A percentile compares a stretch with the other conserved stretches of the same genome.
Conservation (phyloP, 192 early-diverging fungal species). For the Gryganskiella cystojenkinii region DNA sequence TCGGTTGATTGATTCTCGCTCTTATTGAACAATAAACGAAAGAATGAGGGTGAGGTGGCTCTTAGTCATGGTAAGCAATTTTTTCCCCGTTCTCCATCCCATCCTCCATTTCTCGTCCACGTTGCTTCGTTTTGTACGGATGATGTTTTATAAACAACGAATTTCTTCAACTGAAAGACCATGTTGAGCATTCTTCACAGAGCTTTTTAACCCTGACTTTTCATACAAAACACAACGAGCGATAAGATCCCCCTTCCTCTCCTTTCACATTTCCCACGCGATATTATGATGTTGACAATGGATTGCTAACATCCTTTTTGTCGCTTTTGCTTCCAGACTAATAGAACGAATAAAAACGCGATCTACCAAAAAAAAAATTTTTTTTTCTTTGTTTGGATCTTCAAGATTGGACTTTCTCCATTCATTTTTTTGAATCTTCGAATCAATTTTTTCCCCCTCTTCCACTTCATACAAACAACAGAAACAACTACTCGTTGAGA, state of each 20-base stretch:
- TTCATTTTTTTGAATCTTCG: background rate
- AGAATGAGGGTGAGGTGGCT: no score
- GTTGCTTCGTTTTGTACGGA: conserved; percentile 20
- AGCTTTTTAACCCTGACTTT: conserved; percentile 56
- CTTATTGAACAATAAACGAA: no score
- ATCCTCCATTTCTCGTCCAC: background rate
- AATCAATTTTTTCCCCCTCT: background rate
- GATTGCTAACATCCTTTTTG: conserved; percentile 6
- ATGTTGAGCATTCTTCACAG: conserved; percentile 54
- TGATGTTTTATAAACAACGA: conserved; percentile 56
- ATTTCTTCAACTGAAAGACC: conserved; percentile 58
- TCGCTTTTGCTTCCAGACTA: conserved; percentile 5
- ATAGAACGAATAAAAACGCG: conserved; percentile 8
- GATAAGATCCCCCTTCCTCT: background rate
- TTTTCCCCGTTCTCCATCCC: no score
- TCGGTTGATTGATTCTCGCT: no score
- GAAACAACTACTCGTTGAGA: background rate
- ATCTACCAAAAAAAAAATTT: background rate
- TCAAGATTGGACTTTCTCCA: background rate
- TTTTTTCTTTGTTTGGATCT: background rate
- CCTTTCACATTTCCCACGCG: no score
- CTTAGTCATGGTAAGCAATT: no score
- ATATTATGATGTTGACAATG: background rate
- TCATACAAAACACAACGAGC: background rate
- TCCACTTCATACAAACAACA: no score